Base-by-base conservation (phyloP, 768 basidiomycete genomes). In the Podaxis sp. region DNA sequence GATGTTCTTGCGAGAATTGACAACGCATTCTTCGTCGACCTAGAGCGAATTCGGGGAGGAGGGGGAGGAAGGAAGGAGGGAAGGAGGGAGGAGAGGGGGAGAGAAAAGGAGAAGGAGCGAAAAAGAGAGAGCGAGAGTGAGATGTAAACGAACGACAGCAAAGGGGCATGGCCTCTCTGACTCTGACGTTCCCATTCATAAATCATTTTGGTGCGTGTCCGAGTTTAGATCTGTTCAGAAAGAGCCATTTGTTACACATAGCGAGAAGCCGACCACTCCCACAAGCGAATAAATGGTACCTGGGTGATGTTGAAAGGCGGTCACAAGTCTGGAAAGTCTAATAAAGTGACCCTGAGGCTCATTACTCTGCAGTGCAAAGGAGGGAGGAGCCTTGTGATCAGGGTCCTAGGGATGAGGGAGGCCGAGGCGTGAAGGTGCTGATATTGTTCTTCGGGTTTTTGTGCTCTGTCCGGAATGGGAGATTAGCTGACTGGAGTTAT, bases 251-350 rank as follows among this genome's bases (percentile, higher is more conserved):
- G 36, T 56, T 56, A 56, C 55, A 48, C 61, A 61, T 54, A 61
- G 59, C 52, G 49, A 39, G 52, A 56, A 57, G 53, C 61, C 54
- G 61, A 55, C 51, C 28, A 36, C 52, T 61, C 52, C 52, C 59
- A 61, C 61, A 57, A 63, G 44, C 61, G 54, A 62, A 36, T 54
- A 28, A 61, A 62, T 55, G 54, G 61, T 56, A 52, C 61, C 61
- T 63, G 61, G 48, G 33, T 30, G 46, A 51, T 49, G 54, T 62
- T 46, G 53, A 55, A 56, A 63, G 61, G 49, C 19, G 15, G 44
- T 49, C 42, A 62, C 61, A 54, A 62, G 61, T 55, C 61, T 62
- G 61, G 61, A 62, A 62, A 62, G 61, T 48, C 52, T 62, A 63
- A 57, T 63, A 48, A 51, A 39, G 48, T 28, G 61, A 51, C 61